phyloP scores from a whole-genome alignment of 768 basidiomycete genomes.

The Russula ochroleuca region DNA sequence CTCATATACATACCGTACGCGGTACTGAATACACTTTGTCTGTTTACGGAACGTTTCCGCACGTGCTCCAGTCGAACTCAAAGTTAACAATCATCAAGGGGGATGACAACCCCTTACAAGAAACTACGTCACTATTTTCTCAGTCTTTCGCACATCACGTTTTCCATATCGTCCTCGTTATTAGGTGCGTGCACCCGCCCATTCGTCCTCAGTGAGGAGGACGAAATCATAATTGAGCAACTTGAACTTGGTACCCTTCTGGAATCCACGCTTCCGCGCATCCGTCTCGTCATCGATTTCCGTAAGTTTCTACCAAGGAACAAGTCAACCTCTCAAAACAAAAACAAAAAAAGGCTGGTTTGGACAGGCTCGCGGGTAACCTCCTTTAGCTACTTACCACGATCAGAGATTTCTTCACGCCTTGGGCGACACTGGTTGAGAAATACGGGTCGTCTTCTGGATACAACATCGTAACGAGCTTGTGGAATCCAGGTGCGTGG shows the following conservation, averaged over 20 bases:
- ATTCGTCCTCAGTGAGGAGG: conserved; percentile 43
- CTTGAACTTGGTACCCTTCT: conserved; percentile 45
- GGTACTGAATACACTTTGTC: no score
- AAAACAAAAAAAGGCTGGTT: background rate
- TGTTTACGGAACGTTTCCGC: no score
- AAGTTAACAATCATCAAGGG: background rate
- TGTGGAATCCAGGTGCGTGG: conserved; percentile 66
- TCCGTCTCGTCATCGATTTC: conserved; percentile 42
- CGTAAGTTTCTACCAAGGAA: background rate
- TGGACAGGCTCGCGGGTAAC: no score
- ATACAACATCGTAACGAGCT: conserved; percentile 70
- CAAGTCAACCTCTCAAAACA: background rate
- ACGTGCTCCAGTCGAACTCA: no score
- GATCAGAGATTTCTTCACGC: conserved; percentile 73
- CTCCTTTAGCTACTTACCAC: conserved; percentile 46
- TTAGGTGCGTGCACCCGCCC: conserved; percentile 30
- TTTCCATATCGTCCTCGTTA: no score
- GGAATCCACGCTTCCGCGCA: conserved; percentile 53
- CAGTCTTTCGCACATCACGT: no score
- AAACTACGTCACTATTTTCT: no score
- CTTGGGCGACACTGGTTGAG: conserved; percentile 71
- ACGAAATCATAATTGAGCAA: conserved; percentile 46
- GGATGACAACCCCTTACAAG: no score
- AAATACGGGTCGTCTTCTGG: conserved; percentile 65
- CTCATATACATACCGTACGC: no score